phyloP scores from a whole-genome alignment of 192 early-diverging fungal genomes.

The Backusella parvicylindrica region DNA sequence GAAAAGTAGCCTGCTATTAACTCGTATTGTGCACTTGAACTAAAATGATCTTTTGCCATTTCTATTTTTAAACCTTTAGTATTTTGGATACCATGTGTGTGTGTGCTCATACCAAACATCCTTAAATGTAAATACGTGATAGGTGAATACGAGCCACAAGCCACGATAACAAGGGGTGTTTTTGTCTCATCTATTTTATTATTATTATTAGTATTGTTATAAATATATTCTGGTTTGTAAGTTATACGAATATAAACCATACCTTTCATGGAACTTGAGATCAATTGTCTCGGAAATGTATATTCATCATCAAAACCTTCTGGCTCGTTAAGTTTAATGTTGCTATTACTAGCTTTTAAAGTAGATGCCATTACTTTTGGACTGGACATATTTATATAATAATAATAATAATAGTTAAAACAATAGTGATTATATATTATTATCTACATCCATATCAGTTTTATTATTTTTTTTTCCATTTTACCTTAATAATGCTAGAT shows the following conservation, averaged over 20 bases:
- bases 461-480: neutral
- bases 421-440: constrained; percentile 13
- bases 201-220: neutral
- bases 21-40: constrained; percentile 71
- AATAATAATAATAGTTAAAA: constrained; percentile 4
- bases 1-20: constrained; percentile 95
- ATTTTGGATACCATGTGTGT: neutral
- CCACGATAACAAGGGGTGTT: constrained; percentile 86
- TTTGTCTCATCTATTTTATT: constrained; percentile 58
- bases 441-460: neutral
- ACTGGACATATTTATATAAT: constrained; percentile 16
- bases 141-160: constrained; percentile 96
- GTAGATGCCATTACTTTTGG: constrained; percentile 23
- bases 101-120: constrained; percentile 86
- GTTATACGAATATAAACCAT: neutral
- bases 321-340: neutral
- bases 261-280: constrained; percentile 26
- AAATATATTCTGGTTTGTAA: neutral
- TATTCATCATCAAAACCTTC: constrained; percentile 18
- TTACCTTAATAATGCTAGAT: neutral
- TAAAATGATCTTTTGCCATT: constrained; percentile 92
- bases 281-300: constrained; percentile 22
- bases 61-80: constrained; percentile 47
- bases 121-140: constrained; percentile 96
- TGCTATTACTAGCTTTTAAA: neutral